Conservation (phyloP, 106 monocot genomes). For the Vanilla planifolia region DNA sequence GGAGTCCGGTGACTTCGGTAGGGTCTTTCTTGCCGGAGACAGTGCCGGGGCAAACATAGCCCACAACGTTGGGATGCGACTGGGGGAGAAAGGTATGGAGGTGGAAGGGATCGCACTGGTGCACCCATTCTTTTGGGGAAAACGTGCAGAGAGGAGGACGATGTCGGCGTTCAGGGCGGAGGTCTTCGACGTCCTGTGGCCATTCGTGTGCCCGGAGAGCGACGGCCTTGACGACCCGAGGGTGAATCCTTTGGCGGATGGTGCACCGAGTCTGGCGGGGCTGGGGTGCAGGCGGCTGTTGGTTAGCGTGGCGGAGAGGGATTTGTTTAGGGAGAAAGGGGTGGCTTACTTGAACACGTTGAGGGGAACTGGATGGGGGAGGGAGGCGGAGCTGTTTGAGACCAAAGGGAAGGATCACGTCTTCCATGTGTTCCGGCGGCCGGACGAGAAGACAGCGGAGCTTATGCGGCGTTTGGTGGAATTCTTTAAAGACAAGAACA, state of each 20-base stretch:
- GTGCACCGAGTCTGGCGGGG: constrained; percentile 1
- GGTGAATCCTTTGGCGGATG: constrained; percentile 12
- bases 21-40: constrained; percentile 20
- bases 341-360: constrained; percentile 15
- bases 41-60: constrained; percentile 23
- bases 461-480: background rate
- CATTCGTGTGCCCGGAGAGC: constrained; percentile 14
- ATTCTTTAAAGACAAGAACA: background rate
- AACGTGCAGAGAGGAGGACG: background rate
- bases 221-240: constrained; percentile 9
- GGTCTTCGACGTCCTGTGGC: constrained; percentile 12
- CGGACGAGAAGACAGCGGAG: background rate
- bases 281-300: constrained; percentile 3
- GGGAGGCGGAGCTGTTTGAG: constrained; percentile 9
- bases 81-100: constrained; percentile 4
- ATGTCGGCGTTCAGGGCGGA: background rate
- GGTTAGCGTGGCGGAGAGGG: constrained; percentile 22
- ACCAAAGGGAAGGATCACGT: constrained; percentile 16
- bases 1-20: constrained; percentile 10
- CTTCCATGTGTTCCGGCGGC: constrained; percentile 15
- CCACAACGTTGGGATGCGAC: constrained; percentile 14
- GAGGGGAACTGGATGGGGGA: constrained; percentile 17
- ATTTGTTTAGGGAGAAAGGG: constrained; percentile 22
- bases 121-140: constrained; percentile 20
- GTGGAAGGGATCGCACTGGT: constrained; percentile 18